A percentile compares a stretch with the other conserved stretches of the same genome.
Evolutionary conservation across 768 basidiomycete species (phyloP).

Genomic region (Gelatoporia subvermispora): DNA sequence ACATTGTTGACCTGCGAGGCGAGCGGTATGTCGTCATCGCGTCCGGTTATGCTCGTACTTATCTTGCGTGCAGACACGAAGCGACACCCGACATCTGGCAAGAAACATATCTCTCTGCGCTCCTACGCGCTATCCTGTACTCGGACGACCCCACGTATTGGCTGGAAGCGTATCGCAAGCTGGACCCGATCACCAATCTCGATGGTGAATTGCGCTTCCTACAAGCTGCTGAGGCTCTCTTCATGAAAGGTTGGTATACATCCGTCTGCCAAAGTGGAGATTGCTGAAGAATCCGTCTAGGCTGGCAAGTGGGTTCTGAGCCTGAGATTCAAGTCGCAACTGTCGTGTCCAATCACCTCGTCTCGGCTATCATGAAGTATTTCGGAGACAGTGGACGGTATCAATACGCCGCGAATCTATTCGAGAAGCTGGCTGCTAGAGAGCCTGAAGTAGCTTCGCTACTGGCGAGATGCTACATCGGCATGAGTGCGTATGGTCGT

Average conservation of each 20-base stretch:
- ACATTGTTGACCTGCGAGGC: constrained; percentile 89
- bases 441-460: constrained; percentile 90
- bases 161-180: constrained; percentile 89
- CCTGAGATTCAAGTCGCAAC: constrained; percentile 99
- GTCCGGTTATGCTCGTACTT: not conserved
- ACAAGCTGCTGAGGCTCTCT: constrained; percentile 83
- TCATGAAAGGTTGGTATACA: constrained; percentile 64
- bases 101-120: constrained; percentile 92
- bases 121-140: constrained; percentile 89
- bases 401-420: constrained; percentile 86
- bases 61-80: constrained; percentile 8
- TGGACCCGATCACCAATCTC: constrained; percentile 87
- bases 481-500: constrained; percentile 76
- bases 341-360: constrained; percentile 92
- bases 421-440: constrained; percentile 80
- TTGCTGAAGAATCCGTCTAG: constrained; percentile 31
- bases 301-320: constrained; percentile 98
- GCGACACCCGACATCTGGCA: constrained; percentile 93
- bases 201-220: constrained; percentile 91
- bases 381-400: constrained; percentile 89
- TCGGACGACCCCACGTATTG: constrained; percentile 92
- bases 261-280: not conserved
- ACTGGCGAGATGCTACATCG: constrained; percentile 86
- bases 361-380: constrained; percentile 92
- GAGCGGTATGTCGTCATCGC: constrained; percentile 61